phyloP scores from a whole-genome alignment of 148 eudicot species.

The Linanthus parryae region DNA sequence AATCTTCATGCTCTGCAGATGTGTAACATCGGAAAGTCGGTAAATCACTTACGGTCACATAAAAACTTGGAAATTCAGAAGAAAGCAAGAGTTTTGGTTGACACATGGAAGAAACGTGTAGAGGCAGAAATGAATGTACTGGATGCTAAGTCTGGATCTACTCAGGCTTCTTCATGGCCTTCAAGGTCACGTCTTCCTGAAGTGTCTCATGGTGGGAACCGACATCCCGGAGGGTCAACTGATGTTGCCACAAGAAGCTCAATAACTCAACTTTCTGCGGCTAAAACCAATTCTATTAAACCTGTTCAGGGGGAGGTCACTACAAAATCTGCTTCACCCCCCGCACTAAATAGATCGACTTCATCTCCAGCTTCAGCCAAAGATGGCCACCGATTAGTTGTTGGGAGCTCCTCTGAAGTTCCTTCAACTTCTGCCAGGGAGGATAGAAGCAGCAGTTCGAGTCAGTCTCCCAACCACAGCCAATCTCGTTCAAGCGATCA shows the following conservation, averaged over 20 bases:
- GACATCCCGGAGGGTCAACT: conserved; percentile 45
- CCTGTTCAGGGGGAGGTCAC: conserved; percentile 41
- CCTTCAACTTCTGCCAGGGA: conserved; percentile 38
- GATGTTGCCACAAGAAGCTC: conserved; percentile 54
- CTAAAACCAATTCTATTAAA: conserved; percentile 48
- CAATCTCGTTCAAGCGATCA: conserved; percentile 58
- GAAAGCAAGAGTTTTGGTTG: conserved; percentile 85
- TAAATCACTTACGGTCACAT: conserved; percentile 76
- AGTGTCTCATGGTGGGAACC: conserved; percentile 41
- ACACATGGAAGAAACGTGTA: conserved; percentile 98
- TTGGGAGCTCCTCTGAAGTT: conserved; percentile 33
- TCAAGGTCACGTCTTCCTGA: conserved; percentile 55
- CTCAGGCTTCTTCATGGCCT: conserved; percentile 59
- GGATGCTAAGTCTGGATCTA: conserved; percentile 57
- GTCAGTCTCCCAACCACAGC: conserved; percentile 66
- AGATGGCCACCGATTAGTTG: conserved; percentile 25
- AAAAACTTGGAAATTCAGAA: conserved; percentile 84
- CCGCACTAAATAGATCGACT: conserved; percentile 30
- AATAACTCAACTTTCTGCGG: conserved; percentile 35
- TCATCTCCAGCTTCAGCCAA: conserved; percentile 34
- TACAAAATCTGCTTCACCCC: conserved; percentile 40
- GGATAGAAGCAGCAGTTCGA: conserved; percentile 73
- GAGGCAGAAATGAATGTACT: conserved; percentile 84
- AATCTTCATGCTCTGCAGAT: conserved; percentile 74
- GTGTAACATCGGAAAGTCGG: conserved; percentile 95